Evolutionary conservation across 139 green algal genomes (phyloP).

Genomic region (Haematococcus lacustris): DNA sequence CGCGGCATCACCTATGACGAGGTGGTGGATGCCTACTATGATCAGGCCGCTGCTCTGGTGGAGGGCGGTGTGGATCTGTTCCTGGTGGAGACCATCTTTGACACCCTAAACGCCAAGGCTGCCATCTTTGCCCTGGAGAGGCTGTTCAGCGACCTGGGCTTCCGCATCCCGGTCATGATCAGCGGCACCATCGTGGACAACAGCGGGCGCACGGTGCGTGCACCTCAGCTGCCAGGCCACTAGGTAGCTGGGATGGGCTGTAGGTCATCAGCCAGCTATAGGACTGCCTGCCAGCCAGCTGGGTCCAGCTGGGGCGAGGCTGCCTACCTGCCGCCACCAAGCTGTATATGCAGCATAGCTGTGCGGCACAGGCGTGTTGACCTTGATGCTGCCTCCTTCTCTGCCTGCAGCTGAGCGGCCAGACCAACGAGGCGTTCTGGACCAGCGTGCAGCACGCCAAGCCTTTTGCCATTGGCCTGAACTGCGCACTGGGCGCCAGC

Average conservation of each 20-base stretch:
- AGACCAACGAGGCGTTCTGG: slow-evolving; percentile 99
- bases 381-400: neutral
- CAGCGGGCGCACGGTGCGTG: slow-evolving; percentile 70
- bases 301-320: neutral
- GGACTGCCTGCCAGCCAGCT: too few relatives aligned
- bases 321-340: neutral
- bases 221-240: neutral
- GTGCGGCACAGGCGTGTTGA: too few relatives aligned
- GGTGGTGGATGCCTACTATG: slow-evolving; percentile 88
- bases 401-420: slow-evolving; percentile 64
- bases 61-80: slow-evolving; percentile 92
- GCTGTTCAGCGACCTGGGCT: slow-evolving; percentile 76
- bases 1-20: slow-evolving; percentile 93
- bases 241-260: neutral
- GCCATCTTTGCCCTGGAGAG: slow-evolving; percentile 90
- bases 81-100: slow-evolving; percentile 98
- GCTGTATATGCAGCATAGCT: neutral
- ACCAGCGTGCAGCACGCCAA: slow-evolving; percentile 86
- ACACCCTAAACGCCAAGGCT: slow-evolving; percentile 96
- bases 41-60: slow-evolving; percentile 80
- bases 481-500: slow-evolving; percentile 91
- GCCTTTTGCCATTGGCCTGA: slow-evolving; percentile 90
- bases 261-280: too few relatives aligned
- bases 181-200: slow-evolving; percentile 96
- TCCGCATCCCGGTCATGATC: slow-evolving; percentile 89